Evolutionary conservation across 202 grass and related monocot genomes (phyloP), one percentile per base, ranked within the genome.

Genomic region (Setaria italica): DNA sequence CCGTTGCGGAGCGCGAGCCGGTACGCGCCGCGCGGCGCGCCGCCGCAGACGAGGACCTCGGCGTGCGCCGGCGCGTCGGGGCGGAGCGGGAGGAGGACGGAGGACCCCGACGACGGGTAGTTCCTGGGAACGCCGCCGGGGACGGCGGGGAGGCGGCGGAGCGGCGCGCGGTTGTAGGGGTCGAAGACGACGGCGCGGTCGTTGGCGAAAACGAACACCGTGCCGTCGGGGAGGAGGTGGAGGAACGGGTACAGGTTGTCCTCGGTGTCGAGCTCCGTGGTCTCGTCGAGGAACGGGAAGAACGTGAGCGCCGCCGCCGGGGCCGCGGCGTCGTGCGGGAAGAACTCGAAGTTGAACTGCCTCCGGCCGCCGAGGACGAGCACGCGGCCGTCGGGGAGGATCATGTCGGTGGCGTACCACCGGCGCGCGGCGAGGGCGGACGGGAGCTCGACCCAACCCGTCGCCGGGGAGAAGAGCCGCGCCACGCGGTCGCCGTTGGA

Each of bases 221-320:
- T 79, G 33, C 87, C 93, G 70, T 98, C 95, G 1, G 93, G 95
- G 47, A 98, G 92, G 21, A 98, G 93, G 88, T 95, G 95, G 7
- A 95, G 90, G 90, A 98, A 98, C 21, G 93, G 95, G 80, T 98
- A 95, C 11, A 98, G 91, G 70, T 98, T 98, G 89, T 95, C 68
- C 89, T 98, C 91, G 3, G 85, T 55, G 30, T 93, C 84, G 0
- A 35, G 70, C 53, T 98, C 93, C 4, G 70, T 85, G 2, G 95
- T 98, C 79, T 98, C 92, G 9, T 95, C 89, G 46, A 98, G 62
- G 83, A 98, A 98, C 19, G 87, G 91, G 82, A 93, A 92, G 75
- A 90, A 87, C 21, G 90, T 87, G 39, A 85, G 51, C 20, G 72
- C 30, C 65, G 80, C 30, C 45, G 41, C 8, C 43, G 8, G 7